Conservation (phyloP, 495 filamentous ascomycete genomes). For the Antarctomyces pellizariae region DNA sequence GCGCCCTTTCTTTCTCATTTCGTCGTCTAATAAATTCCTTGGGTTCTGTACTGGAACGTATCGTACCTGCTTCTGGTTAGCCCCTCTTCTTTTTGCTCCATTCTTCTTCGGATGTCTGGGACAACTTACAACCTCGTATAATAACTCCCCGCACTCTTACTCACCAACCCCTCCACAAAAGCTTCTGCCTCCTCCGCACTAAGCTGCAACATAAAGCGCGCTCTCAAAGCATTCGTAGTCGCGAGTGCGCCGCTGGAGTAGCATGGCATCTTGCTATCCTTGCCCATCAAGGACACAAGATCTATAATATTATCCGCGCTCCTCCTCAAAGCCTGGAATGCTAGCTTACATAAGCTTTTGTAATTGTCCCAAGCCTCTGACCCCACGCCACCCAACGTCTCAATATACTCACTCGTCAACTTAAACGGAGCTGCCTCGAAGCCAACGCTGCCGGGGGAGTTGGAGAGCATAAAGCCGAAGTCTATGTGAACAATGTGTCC, state of each 20-base stretch:
- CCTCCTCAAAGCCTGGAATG: constrained; percentile 48
- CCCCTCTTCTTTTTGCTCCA: constrained; percentile 2
- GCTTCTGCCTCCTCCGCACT: constrained; percentile 49
- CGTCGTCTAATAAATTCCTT: constrained; percentile 64
- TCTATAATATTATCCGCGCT: constrained; percentile 49
- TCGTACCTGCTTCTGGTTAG: constrained; percentile 31
- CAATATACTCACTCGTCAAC: constrained; percentile 53
- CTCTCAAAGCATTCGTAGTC: constrained; percentile 33
- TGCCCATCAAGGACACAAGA: constrained; percentile 53
- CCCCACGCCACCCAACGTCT: constrained; percentile 43
- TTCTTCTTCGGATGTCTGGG: background rate
- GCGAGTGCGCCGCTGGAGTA: constrained; percentile 38
- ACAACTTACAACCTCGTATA: constrained; percentile 44
- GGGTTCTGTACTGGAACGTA: constrained; percentile 58
- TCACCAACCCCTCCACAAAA: constrained; percentile 50
- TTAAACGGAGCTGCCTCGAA: constrained; percentile 67
- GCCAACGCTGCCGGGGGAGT: constrained; percentile 51
- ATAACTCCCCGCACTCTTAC: constrained; percentile 49
- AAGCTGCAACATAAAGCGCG: constrained; percentile 48
- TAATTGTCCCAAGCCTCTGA: constrained; percentile 39
- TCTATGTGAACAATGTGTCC: constrained; percentile 67
- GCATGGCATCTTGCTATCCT: constrained; percentile 54
- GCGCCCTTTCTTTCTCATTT: too few species aligned
- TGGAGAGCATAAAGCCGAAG: constrained; percentile 65
- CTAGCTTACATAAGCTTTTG: constrained; percentile 46